Base-by-base conservation (phyloP, 1,284 basidiomycete genomes). In the Golubevia pallescens region DNA sequence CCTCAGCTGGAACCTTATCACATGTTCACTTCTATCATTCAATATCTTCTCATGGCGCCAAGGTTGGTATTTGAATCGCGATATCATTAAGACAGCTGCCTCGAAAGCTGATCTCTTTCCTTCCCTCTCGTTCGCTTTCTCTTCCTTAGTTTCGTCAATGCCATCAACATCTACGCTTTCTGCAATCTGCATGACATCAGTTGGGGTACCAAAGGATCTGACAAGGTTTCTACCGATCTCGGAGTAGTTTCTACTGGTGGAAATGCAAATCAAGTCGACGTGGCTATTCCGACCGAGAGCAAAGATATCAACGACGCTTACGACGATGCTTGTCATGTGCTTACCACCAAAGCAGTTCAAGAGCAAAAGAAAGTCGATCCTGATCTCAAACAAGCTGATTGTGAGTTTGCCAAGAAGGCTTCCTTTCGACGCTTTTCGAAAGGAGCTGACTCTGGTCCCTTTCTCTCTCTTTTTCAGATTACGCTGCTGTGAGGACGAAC, bases 131-230 rank as follows among this genome's bases (percentile, higher is more conserved):
- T 28, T 28, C 28, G 28, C 28, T 28, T 28, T 28, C 28, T 28
- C 28, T 28, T 28, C 28, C 28, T 28, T 28, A 28, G 28, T 28
- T 28, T 28, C 58, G 73, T 85, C 67, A 84, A 82, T 62, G 77
- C 84, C 42, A 80, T 85, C 67, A 74, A 73, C 64, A 80, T 85
- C 57, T 85, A 85, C 57, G 80, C 81, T 0, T 82, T 85, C 61
- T 80, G 77, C 72, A 84, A 85, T 70, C 77, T 75, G 42, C 76
- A 81, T 63, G 78, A 82, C 57, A 72, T 14, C 61, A 63, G 62
- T 63, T 85, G 82, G 83, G 83, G 83, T 34, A 85, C 83, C 55
- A 85, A 85, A 60, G 83, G 83, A 3, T 77, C 72, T 6, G 79
- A 81, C 56, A 78, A 67, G 42, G 69, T 78, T 24, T 64, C 71